Evolutionary conservation across 1,139 yeast species (phyloP), one percentile per base, ranked within the genome.

Genomic region (Sugiyamaella sp.): DNA sequence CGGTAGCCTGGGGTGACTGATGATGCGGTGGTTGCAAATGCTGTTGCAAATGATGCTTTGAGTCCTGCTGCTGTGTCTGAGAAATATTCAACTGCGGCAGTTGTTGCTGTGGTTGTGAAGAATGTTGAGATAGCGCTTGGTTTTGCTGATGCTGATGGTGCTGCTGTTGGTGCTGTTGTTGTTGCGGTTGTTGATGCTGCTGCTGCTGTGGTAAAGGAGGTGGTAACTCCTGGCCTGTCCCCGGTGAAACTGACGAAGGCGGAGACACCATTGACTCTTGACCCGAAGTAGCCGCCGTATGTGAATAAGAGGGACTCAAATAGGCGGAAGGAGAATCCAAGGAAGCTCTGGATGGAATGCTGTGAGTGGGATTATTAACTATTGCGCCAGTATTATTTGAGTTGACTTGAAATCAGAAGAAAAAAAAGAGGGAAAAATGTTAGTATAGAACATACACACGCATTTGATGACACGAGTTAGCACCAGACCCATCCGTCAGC

Each of bases 261-360:
- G 50, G 50, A 16, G 50, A 46, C 20, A 46, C 50, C 50, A 46
- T 46, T 46, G 50, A 46, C 50, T 44, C 48, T 27, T 46, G 50
- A 46, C 50, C 43, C 10, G 49, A 17, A 39, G 17, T 46, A n/a
- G 39, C 39, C 21, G 45, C 41, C 33, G 48, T 32, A 20, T 32
- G 17, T 3, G 47, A 43, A 32, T 20, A 44, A 3, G 48, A 33
- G 2, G 48, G 48, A 17, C 40, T 33, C 22, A 44, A 44, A 22
- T 44, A 44, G 25, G 22, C 48, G 3, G 48, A 22, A 8, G 48
- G 24, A 44, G 48, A 44, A n/a, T 44, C 48, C 19, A 44, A 33
- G 12, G 48, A 44, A 32, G 24, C 19, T 27, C 46, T 43, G 4
- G 46, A 43, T 1, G 46, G 21, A 29, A 29, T 29, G 46, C 12